Conservation (phyloP, 78 protist species). For the Bigelowiella natans region DNA sequence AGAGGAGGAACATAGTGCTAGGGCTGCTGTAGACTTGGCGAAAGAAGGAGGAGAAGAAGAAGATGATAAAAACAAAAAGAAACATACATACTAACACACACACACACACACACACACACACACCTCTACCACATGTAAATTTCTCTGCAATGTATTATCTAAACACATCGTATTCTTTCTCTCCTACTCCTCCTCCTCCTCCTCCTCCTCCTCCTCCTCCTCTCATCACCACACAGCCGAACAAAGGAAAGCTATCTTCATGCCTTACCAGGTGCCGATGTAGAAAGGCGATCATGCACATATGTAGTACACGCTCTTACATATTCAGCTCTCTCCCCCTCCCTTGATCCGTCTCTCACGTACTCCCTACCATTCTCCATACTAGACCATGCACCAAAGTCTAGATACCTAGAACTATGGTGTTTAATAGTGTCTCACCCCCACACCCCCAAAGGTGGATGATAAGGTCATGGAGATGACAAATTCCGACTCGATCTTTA, state of each 20-base stretch:
- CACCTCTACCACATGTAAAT: neutral
- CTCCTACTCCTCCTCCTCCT: too few relatives aligned
- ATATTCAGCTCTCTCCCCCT: neutral
- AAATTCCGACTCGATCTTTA: slow-evolving; percentile 40
- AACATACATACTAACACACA: neutral
- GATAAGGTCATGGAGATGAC: slow-evolving; percentile 13
- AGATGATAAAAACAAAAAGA: neutral
- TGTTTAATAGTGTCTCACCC: too few relatives aligned
- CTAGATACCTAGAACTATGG: neutral
- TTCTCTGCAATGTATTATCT: neutral
- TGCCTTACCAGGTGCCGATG: slow-evolving; percentile 1
- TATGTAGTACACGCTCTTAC: neutral
- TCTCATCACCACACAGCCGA: too few relatives aligned
- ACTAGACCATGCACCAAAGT: neutral
- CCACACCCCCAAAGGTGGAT: too few relatives aligned
- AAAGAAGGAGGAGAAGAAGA: too few relatives aligned
- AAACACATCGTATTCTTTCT: too few relatives aligned
- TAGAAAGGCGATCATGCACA: neutral
- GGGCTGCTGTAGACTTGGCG: too few relatives aligned
- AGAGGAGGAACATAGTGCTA: too few relatives aligned
- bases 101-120: neutral
- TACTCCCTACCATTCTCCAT: neutral
- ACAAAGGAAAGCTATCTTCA: neutral
- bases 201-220: too few relatives aligned
- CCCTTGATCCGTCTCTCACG: neutral